phyloP scores from a whole-genome alignment of 1,139 yeast genomes.

The Candida anutae region DNA sequence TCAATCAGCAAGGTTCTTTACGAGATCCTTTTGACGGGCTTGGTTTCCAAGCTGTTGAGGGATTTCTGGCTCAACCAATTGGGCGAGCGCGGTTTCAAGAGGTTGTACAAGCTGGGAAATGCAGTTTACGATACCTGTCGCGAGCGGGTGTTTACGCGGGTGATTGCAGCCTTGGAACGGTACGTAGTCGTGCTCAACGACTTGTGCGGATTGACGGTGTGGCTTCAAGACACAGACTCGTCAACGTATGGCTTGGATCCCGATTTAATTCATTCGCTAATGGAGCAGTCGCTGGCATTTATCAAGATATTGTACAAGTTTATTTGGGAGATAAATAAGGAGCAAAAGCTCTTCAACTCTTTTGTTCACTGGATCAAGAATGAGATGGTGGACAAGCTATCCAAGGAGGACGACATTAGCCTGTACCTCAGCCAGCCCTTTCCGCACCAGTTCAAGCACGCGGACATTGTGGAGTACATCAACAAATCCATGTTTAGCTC shows the following conservation, averaged over 20 bases:
- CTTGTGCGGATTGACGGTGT: conserved; percentile 36
- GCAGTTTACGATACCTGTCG: conserved; percentile 42
- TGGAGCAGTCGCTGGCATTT: conserved; percentile 20
- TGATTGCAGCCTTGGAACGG: conserved; percentile 54
- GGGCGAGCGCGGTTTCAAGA: conserved; percentile 62
- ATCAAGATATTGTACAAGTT: conserved; percentile 30
- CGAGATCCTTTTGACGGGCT: conserved; percentile 51
- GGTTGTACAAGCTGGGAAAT: conserved; percentile 47
- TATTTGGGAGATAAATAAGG: conserved; percentile 44
- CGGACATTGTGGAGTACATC: conserved; percentile 24
- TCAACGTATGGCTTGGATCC: conserved; percentile 21
- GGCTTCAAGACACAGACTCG: conserved; percentile 19
- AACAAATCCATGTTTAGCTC: conserved; percentile 20
- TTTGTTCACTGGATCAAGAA: conserved; percentile 42
- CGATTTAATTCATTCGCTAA: conserved; percentile 17
- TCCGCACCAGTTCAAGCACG: conserved; percentile 13
- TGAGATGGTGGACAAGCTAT: conserved; percentile 28
- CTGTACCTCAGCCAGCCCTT: conserved; percentile 14
- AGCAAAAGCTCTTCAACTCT: conserved; percentile 42
- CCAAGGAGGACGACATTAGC: conserved; percentile 28
- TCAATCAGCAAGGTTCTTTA: not conserved
- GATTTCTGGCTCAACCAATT: conserved; percentile 44
- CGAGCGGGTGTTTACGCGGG: conserved; percentile 37
- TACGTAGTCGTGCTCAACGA: conserved; percentile 43
- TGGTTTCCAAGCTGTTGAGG: conserved; percentile 33